Evolutionary conservation across 805 yeast genomes (phyloP), one percentile per base, ranked within the genome.

Genomic region (Kuraishia piskuri): DNA sequence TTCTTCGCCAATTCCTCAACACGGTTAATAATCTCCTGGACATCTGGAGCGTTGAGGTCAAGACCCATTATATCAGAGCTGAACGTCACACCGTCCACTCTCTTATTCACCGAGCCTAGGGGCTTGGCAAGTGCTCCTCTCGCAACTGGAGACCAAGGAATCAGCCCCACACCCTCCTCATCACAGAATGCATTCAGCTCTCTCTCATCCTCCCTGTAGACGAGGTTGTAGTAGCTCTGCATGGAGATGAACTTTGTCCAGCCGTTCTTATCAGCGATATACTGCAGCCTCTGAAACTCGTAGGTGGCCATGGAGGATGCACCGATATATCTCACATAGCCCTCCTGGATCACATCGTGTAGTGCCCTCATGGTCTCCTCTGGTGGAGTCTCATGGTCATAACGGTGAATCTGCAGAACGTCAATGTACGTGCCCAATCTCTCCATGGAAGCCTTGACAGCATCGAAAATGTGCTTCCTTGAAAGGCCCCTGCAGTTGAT

Each of bases 171-270:
- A 10, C 77, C 77, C n/a, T 76, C 74, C 50, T 68, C 70, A 19
- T 76, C 65, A 56, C 85, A 79, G 62, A 68, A 84, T 25, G 78
- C 79, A 55, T 73, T 78, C 75, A 82, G 68, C 61, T 84, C 88
- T 20, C 81, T 67, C 62, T 83, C 89, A 52, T 83, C 88, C 59
- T 83, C 87, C n/a, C 89, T 70, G 58, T 79, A 70, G 2, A 83
- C 52, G 56, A 83, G 68, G 59, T 81, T 82, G 65, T 82, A 80
- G 61, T 68, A 76, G 56, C 76, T 76, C 65, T 84, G 88, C 78
- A 82, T 76, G 22, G 77, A 69, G 51, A 83, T 72, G 57, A 84
- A 84, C 61, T 80, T 81, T 55, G 71, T 69, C 84, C 84, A 83
- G 31, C 75, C 76, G 57, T 75, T 57, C 61, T 70, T 70, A 52